Evolutionary conservation across 768 basidiomycete genomes (phyloP), one percentile per base, ranked within the genome.

Genomic region (Pulveroboletus sp.): DNA sequence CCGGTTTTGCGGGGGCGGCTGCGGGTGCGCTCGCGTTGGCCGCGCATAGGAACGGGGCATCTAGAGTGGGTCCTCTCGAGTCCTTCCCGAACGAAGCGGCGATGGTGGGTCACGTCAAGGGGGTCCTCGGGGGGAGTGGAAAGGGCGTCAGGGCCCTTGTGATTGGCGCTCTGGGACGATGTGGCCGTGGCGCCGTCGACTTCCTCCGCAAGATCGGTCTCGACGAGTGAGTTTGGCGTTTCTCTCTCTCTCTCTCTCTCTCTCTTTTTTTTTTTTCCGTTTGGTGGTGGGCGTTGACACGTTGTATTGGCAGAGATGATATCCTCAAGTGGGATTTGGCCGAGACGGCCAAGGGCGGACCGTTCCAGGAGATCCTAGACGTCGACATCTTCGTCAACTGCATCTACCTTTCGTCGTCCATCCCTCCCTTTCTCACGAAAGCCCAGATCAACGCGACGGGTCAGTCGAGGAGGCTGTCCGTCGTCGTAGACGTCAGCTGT

Each of bases 381-480:
- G 95, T 93, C 55, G 95, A 99, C 72, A 83, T 99, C 61, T 97
- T 99, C 63, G 83, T 98, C 77, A 99, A 99, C 75, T 98, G 96
- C 78, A 99, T 99, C 68, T 98, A 98, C 70, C 85, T 99, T 44
- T 84, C 82, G n/a, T 81, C 84, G 15, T 67, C 76, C 52, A 93
- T 95, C 47, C 91, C 92, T 0, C 73, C 83, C n/a, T 98, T 97
- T 69, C 52, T 96, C 42, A 83, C 83, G 5, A 66, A 71, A 26
- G 81, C 87, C 38, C 80, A 81, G 51, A 86, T 96, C 56, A 69
- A 69, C n/a, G 75, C 76, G 18, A 89, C 88, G 11, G 92, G 93
- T 24, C 69, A 73, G 47, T 59, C 70, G 15, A 77, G 96, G 52
- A 75, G 77, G 49, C 70, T 99, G 52, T 76, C 81, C 21, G 84